Evolutionary conservation across 305 asterid genomes (phyloP).

Genomic region (Nicotiana rustica): DNA sequence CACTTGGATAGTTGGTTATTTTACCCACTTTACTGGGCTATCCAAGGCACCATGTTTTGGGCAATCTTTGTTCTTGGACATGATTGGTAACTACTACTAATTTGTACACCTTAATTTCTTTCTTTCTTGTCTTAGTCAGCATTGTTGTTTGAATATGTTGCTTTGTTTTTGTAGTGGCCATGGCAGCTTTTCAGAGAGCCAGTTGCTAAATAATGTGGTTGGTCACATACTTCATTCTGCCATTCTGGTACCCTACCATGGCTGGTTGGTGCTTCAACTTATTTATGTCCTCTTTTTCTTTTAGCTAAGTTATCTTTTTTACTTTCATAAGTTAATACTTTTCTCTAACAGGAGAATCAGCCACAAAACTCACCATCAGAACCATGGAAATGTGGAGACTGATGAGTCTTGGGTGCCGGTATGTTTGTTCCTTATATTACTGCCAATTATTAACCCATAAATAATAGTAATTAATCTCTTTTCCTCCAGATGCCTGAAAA

Average conservation of each 20-base stretch:
- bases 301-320: too few species aligned
- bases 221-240: constrained; percentile 91
- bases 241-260: constrained; percentile 91
- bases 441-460: too few species aligned
- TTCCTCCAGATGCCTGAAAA: constrained; percentile 51
- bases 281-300: too few species aligned
- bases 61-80: constrained; percentile 95
- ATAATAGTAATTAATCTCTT: neutral
- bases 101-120: neutral
- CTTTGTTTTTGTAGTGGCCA: constrained; percentile 69
- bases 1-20: constrained; percentile 62
- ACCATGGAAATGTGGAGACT: constrained; percentile 91
- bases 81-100: constrained; percentile 63
- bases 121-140: neutral
- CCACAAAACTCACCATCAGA: constrained; percentile 91
- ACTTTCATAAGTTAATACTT: too few species aligned
- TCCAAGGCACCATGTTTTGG: constrained; percentile 95
- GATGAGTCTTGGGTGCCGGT: constrained; percentile 96
- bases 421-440: too few species aligned
- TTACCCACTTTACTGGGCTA: constrained; percentile 88
- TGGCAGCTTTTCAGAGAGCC: constrained; percentile 79
- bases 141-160: neutral
- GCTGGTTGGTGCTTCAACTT: constrained; percentile 62
- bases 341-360: constrained; percentile 78
- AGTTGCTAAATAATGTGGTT: constrained; percentile 63